Evolutionary conservation across 768 basidiomycete species (phyloP).

Genomic region (Russula emetica): DNA sequence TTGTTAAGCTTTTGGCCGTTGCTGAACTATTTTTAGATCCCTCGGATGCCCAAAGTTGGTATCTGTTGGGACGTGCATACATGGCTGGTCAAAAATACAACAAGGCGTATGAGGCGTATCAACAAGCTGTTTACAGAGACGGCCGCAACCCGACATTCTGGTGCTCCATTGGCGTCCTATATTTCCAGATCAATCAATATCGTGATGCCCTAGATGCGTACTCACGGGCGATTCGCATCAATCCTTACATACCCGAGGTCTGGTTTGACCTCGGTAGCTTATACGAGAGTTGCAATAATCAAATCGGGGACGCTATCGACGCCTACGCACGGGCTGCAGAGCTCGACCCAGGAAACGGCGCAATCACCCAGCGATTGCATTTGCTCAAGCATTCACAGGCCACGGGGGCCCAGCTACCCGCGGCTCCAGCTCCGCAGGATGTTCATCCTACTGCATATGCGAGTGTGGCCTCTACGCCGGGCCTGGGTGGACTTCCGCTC

Average conservation of each 20-base stretch:
- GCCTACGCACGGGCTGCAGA: slow-evolving; percentile 95
- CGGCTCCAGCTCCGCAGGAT: slow-evolving; percentile 90
- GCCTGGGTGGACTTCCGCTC: slow-evolving; percentile 63
- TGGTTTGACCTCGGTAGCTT: slow-evolving; percentile 97
- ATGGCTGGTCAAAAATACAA: slow-evolving; percentile 99
- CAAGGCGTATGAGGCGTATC: slow-evolving; percentile 99
- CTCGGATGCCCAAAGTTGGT: slow-evolving; percentile 97
- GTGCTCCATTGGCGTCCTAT: slow-evolving; percentile 98
- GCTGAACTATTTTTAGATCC: slow-evolving; percentile 55
- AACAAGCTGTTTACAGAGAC: slow-evolving; percentile 98
- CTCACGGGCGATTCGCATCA: slow-evolving; percentile 97
- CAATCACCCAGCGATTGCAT: slow-evolving; percentile 76
- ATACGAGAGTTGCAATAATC: slow-evolving; percentile 98
- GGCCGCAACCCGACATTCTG: slow-evolving; percentile 99
- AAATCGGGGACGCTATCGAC: slow-evolving; percentile 97
- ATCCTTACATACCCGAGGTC: slow-evolving; percentile 92
- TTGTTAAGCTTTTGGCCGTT: slow-evolving; percentile 3
- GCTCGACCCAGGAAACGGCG: slow-evolving; percentile 80
- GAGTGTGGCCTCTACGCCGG: slow-evolving; percentile 61
- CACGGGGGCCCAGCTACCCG: slow-evolving; percentile 69
- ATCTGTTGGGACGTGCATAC: slow-evolving; percentile 94
- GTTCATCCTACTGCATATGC: slow-evolving; percentile 96
- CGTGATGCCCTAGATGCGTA: slow-evolving; percentile 98
- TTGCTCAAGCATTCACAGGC: slow-evolving; percentile 75
- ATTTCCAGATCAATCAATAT: slow-evolving; percentile 99